Percentiles rank a stretch among this genome's conserved stretches.
phyloP scores from a whole-genome alignment of 768 basidiomycete genomes.

The Boletellus sp. region DNA sequence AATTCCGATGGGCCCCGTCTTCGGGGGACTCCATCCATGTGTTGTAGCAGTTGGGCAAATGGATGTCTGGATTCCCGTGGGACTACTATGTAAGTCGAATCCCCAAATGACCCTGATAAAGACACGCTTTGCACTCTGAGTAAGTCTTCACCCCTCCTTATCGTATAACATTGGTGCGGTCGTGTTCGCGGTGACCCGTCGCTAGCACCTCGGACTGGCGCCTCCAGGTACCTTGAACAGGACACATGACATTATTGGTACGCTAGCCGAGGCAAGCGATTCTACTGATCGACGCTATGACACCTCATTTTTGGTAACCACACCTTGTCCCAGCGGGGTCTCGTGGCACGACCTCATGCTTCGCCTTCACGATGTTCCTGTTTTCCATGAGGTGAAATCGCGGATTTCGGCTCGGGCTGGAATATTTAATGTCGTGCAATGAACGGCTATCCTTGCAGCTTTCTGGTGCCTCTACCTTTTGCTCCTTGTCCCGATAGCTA shows the following conservation, averaged over 20 bases:
- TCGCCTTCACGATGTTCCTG: conserved; percentile 5
- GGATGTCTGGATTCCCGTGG: not conserved
- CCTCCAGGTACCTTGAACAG: conserved; percentile 4
- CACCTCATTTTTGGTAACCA: not conserved
- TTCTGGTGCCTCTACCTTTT: not conserved
- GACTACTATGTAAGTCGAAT: not conserved
- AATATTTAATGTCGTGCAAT: conserved; percentile 18
- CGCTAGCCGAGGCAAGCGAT: too few relatives aligned
- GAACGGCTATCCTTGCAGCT: not conserved
- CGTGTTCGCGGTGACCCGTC: not conserved
- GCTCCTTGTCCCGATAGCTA: not conserved
- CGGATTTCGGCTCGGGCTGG: not conserved
- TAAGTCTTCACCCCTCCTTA: not conserved
- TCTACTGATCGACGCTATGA: too few relatives aligned
- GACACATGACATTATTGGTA: too few relatives aligned
- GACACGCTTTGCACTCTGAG: not conserved
- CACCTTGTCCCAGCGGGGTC: not conserved
- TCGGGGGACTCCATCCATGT: not conserved
- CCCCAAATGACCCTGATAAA: not conserved
- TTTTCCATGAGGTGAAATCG: conserved; percentile 2
- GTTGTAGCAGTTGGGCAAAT: not conserved
- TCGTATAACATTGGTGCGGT: conserved; percentile 2
- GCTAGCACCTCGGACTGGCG: not conserved
- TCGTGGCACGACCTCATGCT: not conserved
- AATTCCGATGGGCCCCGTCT: not conserved